Conservation (phyloP, 768 basidiomycete species). For the Serendipita vermifera region DNA sequence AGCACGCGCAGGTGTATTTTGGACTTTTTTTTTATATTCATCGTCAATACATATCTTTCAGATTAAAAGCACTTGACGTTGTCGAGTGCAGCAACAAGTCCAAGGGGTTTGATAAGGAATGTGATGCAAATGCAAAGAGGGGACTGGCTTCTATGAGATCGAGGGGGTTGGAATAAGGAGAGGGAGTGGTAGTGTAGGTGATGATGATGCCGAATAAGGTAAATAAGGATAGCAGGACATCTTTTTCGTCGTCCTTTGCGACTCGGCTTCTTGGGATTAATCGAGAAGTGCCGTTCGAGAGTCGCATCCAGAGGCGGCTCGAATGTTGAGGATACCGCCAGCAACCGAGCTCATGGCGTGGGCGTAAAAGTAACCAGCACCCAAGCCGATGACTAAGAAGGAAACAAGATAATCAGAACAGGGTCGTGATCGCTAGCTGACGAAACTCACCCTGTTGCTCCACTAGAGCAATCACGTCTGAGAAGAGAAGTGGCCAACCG, state of each 20-base stretch:
- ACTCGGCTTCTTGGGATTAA: constrained; percentile 17
- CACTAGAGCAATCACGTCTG: constrained; percentile 31
- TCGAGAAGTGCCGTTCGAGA: constrained; percentile 26
- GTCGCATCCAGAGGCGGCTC: constrained; percentile 28
- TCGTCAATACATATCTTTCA: too few species aligned
- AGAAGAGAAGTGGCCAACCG: constrained; percentile 33
- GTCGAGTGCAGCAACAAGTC: too few species aligned
- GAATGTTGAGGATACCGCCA: constrained; percentile 29
- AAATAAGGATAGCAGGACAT: background rate
- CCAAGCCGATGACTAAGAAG: constrained; percentile 21
- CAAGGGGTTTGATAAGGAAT: too few species aligned
- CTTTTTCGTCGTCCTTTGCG: background rate
- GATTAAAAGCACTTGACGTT: too few species aligned
- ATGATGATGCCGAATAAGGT: background rate
- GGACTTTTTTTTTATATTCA: too few species aligned
- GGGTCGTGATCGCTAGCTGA: background rate
- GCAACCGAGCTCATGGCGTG: constrained; percentile 29
- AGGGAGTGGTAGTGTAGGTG: background rate
- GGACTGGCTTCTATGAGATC: too few species aligned
- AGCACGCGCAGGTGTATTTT: too few species aligned
- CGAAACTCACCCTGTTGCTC: constrained; percentile 23
- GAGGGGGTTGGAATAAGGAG: background rate
- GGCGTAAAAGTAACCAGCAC: constrained; percentile 28
- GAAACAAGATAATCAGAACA: background rate
- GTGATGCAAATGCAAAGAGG: too few species aligned